A percentile compares a stretch with the other conserved stretches of the same genome.
These are phyloP conservation scores for Clarireedia sp. DNA, from an alignment of 2,329 filamentous ascomycete species.

Conservation along the genomic window DNA sequence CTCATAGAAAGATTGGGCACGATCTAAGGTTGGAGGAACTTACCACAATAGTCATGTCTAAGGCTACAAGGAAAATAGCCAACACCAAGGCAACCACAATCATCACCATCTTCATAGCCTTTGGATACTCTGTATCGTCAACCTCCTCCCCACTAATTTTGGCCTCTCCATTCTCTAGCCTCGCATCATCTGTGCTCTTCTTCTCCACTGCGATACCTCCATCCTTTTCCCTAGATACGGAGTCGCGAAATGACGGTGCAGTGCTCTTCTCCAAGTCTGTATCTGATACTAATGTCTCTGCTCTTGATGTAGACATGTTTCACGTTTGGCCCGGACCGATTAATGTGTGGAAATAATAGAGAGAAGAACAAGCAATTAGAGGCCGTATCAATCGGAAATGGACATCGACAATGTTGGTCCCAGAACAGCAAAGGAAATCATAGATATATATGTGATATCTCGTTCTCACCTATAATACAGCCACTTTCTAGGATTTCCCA, in stretches of 20 bases:
- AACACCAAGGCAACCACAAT: constrained; percentile 41
- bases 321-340: too few species aligned
- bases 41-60: constrained; percentile 43
- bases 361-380: too few species aligned
- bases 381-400: too few species aligned
- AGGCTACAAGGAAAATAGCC: constrained; percentile 38
- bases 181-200: constrained; percentile 13
- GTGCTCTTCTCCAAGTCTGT: constrained; percentile 15
- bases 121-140: constrained; percentile 23
- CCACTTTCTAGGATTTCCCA: too few species aligned
- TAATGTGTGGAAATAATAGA: too few species aligned
- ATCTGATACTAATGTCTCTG: neutral
- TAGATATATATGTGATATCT: too few species aligned
- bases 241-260: constrained; percentile 13
- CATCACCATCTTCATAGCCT: constrained; percentile 27
- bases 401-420: too few species aligned
- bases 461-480: too few species aligned
- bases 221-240: constrained; percentile 14
- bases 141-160: constrained; percentile 3
- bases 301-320: neutral
- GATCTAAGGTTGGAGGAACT: neutral
- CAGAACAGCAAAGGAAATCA: too few species aligned
- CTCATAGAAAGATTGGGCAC: neutral
- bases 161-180: constrained; percentile 4
- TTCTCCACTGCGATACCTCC: constrained; percentile 7